These are phyloP conservation scores for Neurospora sp. DNA, from an alignment of 495 filamentous ascomycete genomes.

Conservation along the genomic window DNA sequence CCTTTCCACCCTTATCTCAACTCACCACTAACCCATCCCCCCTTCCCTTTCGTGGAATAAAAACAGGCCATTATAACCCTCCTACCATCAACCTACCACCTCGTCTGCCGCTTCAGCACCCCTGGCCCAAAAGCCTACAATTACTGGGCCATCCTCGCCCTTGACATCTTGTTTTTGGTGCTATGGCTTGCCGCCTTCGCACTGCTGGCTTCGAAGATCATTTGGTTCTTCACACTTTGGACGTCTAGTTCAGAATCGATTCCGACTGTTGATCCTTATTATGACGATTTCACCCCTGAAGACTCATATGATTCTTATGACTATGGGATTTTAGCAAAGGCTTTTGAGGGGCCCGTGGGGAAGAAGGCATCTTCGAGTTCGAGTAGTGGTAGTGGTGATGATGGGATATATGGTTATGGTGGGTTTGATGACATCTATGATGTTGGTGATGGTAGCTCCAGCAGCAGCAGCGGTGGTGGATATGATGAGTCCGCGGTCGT, in stretches of 20 bases:
- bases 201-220: slow-evolving; percentile 27
- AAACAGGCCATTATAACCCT: slow-evolving; percentile 30
- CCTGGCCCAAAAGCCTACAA: slow-evolving; percentile 26
- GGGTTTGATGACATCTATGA: too few species aligned
- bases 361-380: background rate
- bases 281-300: background rate
- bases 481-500: background rate
- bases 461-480: background rate
- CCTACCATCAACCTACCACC: slow-evolving; percentile 29
- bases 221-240: slow-evolving; percentile 4
- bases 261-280: background rate
- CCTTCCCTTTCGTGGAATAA: background rate
- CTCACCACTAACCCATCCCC: background rate
- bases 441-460: too few species aligned
- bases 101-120: slow-evolving; percentile 22
- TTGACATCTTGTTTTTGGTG: slow-evolving; percentile 34
- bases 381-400: too few species aligned
- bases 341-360: background rate
- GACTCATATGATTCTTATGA: background rate
- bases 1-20: background rate
- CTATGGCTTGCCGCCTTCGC: slow-evolving; percentile 38
- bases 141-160: slow-evolving; percentile 38
- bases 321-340: background rate
- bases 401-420: too few species aligned
- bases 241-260: background rate